Evolutionary conservation across 2,329 filamentous ascomycete genomes (phyloP).

Genomic region (Coniochaeta prunicola): DNA sequence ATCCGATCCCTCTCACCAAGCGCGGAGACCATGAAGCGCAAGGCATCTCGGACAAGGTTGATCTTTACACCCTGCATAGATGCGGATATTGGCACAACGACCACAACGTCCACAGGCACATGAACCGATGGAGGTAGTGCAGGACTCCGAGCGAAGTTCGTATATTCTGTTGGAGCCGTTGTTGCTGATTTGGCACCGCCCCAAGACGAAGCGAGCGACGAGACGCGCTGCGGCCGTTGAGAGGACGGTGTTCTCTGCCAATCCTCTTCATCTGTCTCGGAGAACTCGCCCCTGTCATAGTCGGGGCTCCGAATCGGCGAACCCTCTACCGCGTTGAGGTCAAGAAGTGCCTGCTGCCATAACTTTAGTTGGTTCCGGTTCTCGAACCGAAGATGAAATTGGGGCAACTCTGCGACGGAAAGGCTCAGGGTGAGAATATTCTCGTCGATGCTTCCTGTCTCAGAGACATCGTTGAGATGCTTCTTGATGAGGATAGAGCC

Average conservation of each 20-base stretch:
- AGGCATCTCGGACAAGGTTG: conserved; percentile 81
- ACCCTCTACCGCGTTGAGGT: conserved; percentile 67
- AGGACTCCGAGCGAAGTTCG: conserved; percentile 54
- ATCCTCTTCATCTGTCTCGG: conserved; percentile 84
- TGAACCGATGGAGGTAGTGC: conserved; percentile 53
- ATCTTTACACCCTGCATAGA: conserved; percentile 99
- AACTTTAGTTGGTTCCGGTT: conserved; percentile 77
- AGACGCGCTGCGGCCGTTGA: conserved; percentile 57
- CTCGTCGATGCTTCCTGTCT: conserved; percentile 65
- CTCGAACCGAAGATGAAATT: conserved; percentile 88
- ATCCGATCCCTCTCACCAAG: conserved; percentile 92
- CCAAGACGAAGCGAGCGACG: conserved; percentile 76
- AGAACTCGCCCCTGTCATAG: conserved; percentile 69
- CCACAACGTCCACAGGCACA: conserved; percentile 89
- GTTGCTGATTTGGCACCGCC: conserved; percentile 75
- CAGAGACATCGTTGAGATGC: conserved; percentile 81
- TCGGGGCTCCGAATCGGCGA: conserved; percentile 63
- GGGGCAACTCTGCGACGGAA: conserved; percentile 84
- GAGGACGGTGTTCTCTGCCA: conserved; percentile 51
- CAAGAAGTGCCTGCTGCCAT: conserved; percentile 82
- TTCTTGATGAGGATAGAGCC: conserved; percentile 98
- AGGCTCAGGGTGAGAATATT: conserved; percentile 82
- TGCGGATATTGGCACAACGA: conserved; percentile 93
- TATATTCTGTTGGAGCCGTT: conserved; percentile 90
- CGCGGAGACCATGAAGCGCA: conserved; percentile 85